Evolutionary conservation across 169 alveolate genomes (phyloP).

Genomic region (Cryptosporidium meleagridis): DNA sequence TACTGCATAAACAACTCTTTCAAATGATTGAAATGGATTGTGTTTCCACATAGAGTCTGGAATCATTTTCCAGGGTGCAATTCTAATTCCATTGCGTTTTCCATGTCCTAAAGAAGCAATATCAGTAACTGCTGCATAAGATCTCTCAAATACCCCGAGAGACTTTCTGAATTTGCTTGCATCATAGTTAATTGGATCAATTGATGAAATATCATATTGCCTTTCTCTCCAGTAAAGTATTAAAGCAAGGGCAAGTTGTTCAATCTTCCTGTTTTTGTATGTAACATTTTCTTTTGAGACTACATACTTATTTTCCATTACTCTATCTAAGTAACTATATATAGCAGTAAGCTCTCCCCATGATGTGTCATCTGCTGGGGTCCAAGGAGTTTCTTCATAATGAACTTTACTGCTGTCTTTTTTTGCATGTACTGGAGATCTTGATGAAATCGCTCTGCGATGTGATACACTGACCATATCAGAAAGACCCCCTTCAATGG

Average conservation of each 20-base stretch:
- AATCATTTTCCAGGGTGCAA: conserved; percentile 70
- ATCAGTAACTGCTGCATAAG: conserved; percentile 65
- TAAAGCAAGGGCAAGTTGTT: conserved; percentile 43
- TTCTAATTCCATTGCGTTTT: conserved; percentile 36
- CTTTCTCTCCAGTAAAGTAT: conserved; percentile 53
- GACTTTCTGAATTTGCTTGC: conserved; percentile 48
- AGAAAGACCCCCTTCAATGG: conserved; percentile 4
- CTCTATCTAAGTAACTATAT: conserved; percentile 12
- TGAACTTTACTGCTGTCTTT: conserved; percentile 4
- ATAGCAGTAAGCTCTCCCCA: conserved; percentile 48
- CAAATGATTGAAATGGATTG: conserved; percentile 54
- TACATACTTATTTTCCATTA: conserved; percentile 7
- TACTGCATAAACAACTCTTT: conserved; percentile 45
- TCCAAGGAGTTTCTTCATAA: conserved; percentile 41
- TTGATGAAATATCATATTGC: conserved; percentile 54
- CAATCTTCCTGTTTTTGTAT: background rate
- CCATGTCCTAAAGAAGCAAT: conserved; percentile 68
- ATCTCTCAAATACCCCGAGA: conserved; percentile 27
- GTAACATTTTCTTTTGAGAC: conserved; percentile 19
- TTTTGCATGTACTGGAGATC: conserved; percentile 44
- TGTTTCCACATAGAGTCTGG: conserved; percentile 73
- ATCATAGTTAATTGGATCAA: conserved; percentile 46
- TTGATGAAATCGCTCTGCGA: conserved; percentile 49
- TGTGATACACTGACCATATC: conserved; percentile 40
- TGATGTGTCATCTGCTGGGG: conserved; percentile 10